Percentiles rank a stretch among this genome's conserved stretches.
Evolutionary conservation across 768 basidiomycete genomes (phyloP).

Genomic region (Lactarius akahatsu): DNA sequence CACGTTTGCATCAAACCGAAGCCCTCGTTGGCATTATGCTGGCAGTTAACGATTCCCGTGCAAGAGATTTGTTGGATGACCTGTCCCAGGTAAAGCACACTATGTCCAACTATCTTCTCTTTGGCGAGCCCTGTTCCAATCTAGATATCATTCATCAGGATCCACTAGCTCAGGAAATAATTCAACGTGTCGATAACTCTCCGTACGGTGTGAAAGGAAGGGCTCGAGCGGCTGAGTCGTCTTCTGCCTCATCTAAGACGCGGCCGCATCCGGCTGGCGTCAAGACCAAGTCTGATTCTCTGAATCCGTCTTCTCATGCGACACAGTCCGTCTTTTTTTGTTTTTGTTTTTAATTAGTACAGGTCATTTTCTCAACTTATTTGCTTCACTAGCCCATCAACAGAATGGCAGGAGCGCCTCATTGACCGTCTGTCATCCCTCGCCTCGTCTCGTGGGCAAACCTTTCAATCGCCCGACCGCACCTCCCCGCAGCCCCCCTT

Average conservation of each 20-base stretch:
- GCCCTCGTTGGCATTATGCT: constrained; percentile 83
- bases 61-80: constrained; percentile 42
- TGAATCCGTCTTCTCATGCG: constrained; percentile 37
- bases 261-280: constrained; percentile 28
- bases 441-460: constrained; percentile 33
- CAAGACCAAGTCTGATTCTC: constrained; percentile 28
- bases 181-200: constrained; percentile 76
- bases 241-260: constrained; percentile 31
- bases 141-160: constrained; percentile 46
- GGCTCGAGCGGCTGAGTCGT: constrained; percentile 42
- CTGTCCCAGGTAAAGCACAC: constrained; percentile 36
- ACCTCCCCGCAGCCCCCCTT: constrained; percentile 19
- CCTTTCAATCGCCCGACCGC: constrained; percentile 28
- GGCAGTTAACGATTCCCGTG: constrained; percentile 43
- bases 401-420: constrained; percentile 81
- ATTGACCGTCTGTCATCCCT: constrained; percentile 35
- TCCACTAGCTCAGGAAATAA: constrained; percentile 74
- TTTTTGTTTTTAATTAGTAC: background rate
- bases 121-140: constrained; percentile 1
- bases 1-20: constrained; percentile 86
- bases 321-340: constrained; percentile 53
- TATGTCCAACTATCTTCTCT: background rate
- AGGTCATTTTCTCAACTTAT: constrained; percentile 5
- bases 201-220: constrained; percentile 77
- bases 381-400: constrained; percentile 56